Base-by-base conservation (phyloP, 257 asterid species). In the Plantago elongata region DNA sequence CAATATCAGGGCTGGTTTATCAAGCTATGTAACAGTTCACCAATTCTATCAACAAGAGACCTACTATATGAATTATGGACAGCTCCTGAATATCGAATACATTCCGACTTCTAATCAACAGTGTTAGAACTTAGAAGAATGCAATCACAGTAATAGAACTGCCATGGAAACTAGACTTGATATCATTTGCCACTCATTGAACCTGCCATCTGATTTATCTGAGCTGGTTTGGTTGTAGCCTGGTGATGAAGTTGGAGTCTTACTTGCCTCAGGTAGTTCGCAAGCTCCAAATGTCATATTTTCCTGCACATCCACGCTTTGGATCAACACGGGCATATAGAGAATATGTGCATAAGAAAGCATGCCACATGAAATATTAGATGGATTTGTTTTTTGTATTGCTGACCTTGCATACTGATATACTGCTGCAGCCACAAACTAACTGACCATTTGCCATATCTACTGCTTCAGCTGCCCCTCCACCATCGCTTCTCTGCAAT, bases 401-500 rank as follows among this genome's bases (percentile, higher is more conserved):
- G 7, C 72, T 40, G 45, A 90, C 96, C 97, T 79, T 76, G 94
- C 97, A 93, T 58, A 73, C 65, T 8, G 75, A 75, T 72, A 93
- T 68, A 69, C 72, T 67, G 18, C 79, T 69, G 86, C 99, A 93
- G 54, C 99, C 97, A 54, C 99, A 93, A 38, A 86, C 72, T 11
- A 77, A 74, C 57, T 83, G 87, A 9, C 96, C 96, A 60, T 89
- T 93, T n/a, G 94, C 91, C 64, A 43, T 74, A 67, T 93, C 96
- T 40, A 85, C 87, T 49, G 94, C 97, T 64, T 79, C 86, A 55
- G 94, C 58, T 17, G 94, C 93, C 72, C 99, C 99, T 49, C 96
- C 97, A 62, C 96, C 99, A 68, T 89, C 90, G 66, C 99, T 93
- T 83, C 97, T 93, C 99, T 89, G 82, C 74, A 70, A 64, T 55